These are phyloP conservation scores for Fusarium praegraminearum DNA, from an alignment of 2,329 filamentous ascomycete genomes.

Conservation along the genomic window DNA sequence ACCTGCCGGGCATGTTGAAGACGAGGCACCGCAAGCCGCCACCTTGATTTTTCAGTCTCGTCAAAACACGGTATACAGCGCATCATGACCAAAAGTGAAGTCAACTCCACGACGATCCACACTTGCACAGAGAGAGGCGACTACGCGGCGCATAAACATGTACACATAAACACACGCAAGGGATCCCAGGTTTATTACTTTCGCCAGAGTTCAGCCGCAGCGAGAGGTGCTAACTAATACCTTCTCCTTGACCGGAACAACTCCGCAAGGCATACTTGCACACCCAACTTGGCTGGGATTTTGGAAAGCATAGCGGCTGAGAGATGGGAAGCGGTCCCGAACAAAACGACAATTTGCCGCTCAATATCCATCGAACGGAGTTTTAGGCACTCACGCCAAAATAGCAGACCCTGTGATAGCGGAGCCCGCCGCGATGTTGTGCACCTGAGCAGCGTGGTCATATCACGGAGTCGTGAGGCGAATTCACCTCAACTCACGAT, in stretches of 20 bases:
- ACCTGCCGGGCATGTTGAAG: slow-evolving; percentile 4
- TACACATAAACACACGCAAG: slow-evolving; percentile 31
- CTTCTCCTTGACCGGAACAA: slow-evolving; percentile 32
- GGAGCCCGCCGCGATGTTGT: slow-evolving; percentile 41
- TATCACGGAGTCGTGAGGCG: slow-evolving; percentile 42
- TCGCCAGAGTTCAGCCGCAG: slow-evolving; percentile 20
- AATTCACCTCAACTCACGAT: slow-evolving; percentile 33
- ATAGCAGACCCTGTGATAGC: slow-evolving; percentile 38
- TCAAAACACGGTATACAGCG: slow-evolving; percentile 16
- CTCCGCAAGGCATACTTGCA: slow-evolving; percentile 32
- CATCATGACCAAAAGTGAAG: slow-evolving; percentile 27
- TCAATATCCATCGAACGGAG: slow-evolving; percentile 37
- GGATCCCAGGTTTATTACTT: slow-evolving; percentile 28
- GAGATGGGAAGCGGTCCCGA: slow-evolving; percentile 28
- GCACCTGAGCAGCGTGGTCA: slow-evolving; percentile 26
- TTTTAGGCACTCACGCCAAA: slow-evolving; percentile 37
- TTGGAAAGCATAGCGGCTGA: slow-evolving; percentile 15
- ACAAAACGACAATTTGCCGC: slow-evolving; percentile 27
- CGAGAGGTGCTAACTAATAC: slow-evolving; percentile 12
- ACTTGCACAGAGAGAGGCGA: slow-evolving; percentile 36
- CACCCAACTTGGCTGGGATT: not conserved
- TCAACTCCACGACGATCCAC: slow-evolving; percentile 39
- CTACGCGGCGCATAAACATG: slow-evolving; percentile 18
- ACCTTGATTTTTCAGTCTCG: slow-evolving; percentile 12
- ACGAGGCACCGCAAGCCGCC: slow-evolving; percentile 22